These are phyloP conservation scores for Trichopus zeylanicus DNA, from an alignment of 116 monocot genomes.

Conservation along the genomic window DNA sequence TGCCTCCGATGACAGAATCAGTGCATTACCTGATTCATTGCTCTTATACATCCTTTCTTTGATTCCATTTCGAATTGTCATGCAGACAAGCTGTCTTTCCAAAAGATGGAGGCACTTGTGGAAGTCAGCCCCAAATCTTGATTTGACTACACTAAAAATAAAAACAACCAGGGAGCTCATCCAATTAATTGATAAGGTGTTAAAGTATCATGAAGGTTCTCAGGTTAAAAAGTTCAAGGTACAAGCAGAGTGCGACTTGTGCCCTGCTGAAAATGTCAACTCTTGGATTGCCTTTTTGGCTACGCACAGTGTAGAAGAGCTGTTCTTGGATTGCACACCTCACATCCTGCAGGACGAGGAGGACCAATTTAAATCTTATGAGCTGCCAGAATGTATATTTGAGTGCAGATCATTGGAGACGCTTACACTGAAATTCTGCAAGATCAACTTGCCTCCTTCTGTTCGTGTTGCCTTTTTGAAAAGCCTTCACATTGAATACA, in stretches of 20 bases:
- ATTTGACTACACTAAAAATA: background rate
- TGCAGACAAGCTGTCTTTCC: constrained; percentile 9
- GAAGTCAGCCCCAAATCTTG: background rate
- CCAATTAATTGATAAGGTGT: background rate
- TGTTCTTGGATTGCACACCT: background rate
- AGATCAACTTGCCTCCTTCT: background rate
- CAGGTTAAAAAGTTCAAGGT: background rate
- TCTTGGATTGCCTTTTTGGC: background rate
- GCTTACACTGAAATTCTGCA: background rate
- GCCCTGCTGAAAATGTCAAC: background rate
- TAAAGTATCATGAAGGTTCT: background rate
- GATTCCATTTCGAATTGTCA: background rate
- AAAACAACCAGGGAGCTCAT: background rate
- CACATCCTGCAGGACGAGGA: background rate
- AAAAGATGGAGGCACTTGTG: constrained; percentile 23
- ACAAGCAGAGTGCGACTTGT: background rate
- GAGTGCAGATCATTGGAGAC: constrained; percentile 2
- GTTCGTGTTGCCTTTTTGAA: background rate
- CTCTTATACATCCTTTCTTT: constrained; percentile 14
- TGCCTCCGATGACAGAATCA: constrained; percentile 3
- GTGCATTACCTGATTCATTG: constrained; percentile 8
- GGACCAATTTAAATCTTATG: too few relatives aligned
- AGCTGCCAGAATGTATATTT: background rate
- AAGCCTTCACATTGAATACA: background rate
- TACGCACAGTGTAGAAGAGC: background rate